phyloP scores from a whole-genome alignment of 495 filamentous ascomycete species.

The Penicillium arizonense region DNA sequence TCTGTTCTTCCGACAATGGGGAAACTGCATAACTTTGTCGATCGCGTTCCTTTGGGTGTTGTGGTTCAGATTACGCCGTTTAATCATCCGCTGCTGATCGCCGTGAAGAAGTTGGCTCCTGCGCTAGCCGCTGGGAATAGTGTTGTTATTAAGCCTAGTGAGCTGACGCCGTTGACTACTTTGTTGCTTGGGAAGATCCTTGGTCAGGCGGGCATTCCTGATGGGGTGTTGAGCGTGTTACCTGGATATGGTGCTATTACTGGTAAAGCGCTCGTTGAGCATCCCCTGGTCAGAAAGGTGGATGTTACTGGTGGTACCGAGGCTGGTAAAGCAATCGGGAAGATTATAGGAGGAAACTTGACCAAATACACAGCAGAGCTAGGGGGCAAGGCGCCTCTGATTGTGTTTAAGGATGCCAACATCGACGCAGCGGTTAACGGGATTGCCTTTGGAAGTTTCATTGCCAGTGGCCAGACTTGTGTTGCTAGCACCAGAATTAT shows the following conservation, averaged over 20 bases:
- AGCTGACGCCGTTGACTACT: conserved; percentile 58
- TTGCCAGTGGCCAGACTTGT: conserved; percentile 62
- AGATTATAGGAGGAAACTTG: conserved; percentile 49
- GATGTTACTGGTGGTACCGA: conserved; percentile 57
- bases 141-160: conserved; percentile 61
- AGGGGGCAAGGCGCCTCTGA: conserved; percentile 59
- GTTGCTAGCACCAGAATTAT: conserved; percentile 59
- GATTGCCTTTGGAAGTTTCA: conserved; percentile 56
- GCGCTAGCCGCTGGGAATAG: conserved; percentile 62
- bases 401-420: conserved; percentile 53
- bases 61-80: conserved; percentile 65
- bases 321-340: conserved; percentile 46
- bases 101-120: conserved; percentile 61
- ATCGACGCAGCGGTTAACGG: conserved; percentile 54
- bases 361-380: conserved; percentile 57
- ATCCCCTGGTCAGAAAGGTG: conserved; percentile 56
- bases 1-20: conserved; percentile 59
- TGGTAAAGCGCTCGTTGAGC: conserved; percentile 53
- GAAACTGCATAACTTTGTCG: conserved; percentile 59
- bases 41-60: conserved; percentile 59
- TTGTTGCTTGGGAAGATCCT: conserved; percentile 51
- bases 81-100: conserved; percentile 63
- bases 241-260: conserved; percentile 53
- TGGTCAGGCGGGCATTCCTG: conserved; percentile 52
- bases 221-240: conserved; percentile 57